Evolutionary conservation across 441 rosid genomes (phyloP).

Genomic region (Kokia cookei): DNA sequence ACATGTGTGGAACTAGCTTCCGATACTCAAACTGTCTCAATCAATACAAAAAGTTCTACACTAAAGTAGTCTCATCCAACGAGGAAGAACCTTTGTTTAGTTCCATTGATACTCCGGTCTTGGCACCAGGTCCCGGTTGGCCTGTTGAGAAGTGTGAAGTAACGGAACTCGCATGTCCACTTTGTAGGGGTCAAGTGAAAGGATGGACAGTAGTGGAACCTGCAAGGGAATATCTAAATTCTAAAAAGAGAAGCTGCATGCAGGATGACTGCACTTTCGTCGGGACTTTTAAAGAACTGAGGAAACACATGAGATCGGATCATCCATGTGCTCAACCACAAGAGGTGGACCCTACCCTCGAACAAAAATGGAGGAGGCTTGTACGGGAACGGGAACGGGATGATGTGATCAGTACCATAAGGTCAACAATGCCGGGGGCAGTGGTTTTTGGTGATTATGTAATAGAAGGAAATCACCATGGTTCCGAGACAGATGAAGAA

Average conservation of each 20-base stretch:
- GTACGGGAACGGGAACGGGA: constrained; percentile 67
- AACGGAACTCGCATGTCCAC: constrained; percentile 77
- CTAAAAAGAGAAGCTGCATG: constrained; percentile 83
- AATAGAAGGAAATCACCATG: constrained; percentile 51
- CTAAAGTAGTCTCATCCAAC: constrained; percentile 42
- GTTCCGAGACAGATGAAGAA: constrained; percentile 45
- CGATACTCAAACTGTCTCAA: constrained; percentile 96
- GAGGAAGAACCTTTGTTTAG: constrained; percentile 13
- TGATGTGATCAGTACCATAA: constrained; percentile 77
- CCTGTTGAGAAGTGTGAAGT: constrained; percentile 46
- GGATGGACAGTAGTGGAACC: constrained; percentile 97
- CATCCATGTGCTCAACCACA: constrained; percentile 88
- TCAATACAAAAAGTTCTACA: constrained; percentile 77
- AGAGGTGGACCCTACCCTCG: constrained; percentile 72
- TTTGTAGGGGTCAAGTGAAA: constrained; percentile 95
- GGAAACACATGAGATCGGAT: constrained; percentile 80
- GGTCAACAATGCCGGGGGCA: constrained; percentile 83
- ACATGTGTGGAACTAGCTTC: constrained; percentile 96
- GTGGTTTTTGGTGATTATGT: constrained; percentile 80
- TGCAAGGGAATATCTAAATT: constrained; percentile 71
- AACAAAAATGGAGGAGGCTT: constrained; percentile 82
- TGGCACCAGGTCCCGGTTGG: constrained; percentile 28
- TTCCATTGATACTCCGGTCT: constrained; percentile 26
- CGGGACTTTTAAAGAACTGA: constrained; percentile 81
- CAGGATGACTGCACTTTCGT: constrained; percentile 73